Evolutionary conservation across 139 green algal species (phyloP), one percentile per base, ranked within the genome.

Genomic region (Diplosphaera chodatii): DNA sequence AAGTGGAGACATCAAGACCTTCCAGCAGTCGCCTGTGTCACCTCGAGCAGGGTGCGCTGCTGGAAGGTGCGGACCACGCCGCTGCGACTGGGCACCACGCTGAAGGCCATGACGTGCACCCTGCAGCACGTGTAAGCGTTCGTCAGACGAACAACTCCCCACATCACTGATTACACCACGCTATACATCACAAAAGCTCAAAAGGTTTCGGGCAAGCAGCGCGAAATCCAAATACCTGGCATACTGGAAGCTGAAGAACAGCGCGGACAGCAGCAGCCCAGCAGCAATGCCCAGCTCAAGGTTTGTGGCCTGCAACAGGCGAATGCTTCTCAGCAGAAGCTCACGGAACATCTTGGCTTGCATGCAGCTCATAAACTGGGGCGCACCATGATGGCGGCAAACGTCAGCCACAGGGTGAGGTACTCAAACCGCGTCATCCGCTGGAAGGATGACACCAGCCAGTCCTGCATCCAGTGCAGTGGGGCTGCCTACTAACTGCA

Each of bases 221-320:
- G 37, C 37, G 13, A 48, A 8, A 21, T 48, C 37, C 13, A 13
- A 8, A 48, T 13, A 48, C 37, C 37, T 48, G 56, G 28, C 1
- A 30, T 95, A 95, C 30, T 84, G 79, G 31, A 82, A 86, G 0
- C 88, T 82, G 79, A 93, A 94, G 77, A 84, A 89, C 0, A 93
- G 68, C 0, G 80, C 86, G 64, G 87, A 81, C 64, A 85, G 69
- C 1, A 96, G 65, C 20, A 94, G 82, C 64, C 90, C 89, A 16
- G 74, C 76, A 10, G 32, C 78, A 30, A 96, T 93, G 67, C 90
- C 90, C 10, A 63, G 32, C 75, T 87, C 82, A 65, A 88, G 72
- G 27, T 72, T 75, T 48, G 37, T 13, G 37, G 37, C 37, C 37
- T 48, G 37, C 37, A 13, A 48, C 37, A n/a, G n/a, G n/a, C 37